phyloP scores from a whole-genome alignment of 2,329 filamentous ascomycete genomes.

The Pseudocercospora fijiensis region DNA sequence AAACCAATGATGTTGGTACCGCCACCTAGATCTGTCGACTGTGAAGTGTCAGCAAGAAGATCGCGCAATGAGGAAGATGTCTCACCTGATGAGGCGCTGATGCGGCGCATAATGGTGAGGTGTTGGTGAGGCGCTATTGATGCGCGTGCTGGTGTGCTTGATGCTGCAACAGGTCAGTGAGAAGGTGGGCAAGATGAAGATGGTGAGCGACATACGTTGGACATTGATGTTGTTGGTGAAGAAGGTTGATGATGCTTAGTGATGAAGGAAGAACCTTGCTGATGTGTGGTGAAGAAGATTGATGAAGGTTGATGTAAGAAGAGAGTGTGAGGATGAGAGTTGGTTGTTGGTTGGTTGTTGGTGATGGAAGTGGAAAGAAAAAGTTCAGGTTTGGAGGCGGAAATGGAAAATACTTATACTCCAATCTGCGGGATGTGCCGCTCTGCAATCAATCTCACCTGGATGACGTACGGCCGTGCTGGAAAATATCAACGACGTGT shows the following conservation, averaged over 20 bases:
- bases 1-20: not conserved
- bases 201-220: not conserved
- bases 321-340: not conserved
- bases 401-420: no score
- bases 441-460: not conserved
- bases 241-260: no score
- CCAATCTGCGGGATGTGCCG: not conserved
- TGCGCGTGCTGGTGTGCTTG: not conserved
- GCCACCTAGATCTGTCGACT: not conserved
- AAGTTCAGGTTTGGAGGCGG: not conserved
- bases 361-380: not conserved
- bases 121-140: not conserved
- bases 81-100: not conserved
- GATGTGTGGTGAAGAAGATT: not conserved
- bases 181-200: not conserved
- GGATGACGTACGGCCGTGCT: not conserved
- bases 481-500: not conserved
- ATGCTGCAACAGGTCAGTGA: not conserved
- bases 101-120: not conserved
- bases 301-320: not conserved
- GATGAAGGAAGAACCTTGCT: not conserved
- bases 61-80: not conserved
- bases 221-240: not conserved
- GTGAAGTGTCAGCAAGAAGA: not conserved
- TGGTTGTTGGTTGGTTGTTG: not conserved